Evolutionary conservation across 805 yeast species (phyloP), one percentile per base, ranked within the genome.

Genomic region (Yarrowia yakushimensis): DNA sequence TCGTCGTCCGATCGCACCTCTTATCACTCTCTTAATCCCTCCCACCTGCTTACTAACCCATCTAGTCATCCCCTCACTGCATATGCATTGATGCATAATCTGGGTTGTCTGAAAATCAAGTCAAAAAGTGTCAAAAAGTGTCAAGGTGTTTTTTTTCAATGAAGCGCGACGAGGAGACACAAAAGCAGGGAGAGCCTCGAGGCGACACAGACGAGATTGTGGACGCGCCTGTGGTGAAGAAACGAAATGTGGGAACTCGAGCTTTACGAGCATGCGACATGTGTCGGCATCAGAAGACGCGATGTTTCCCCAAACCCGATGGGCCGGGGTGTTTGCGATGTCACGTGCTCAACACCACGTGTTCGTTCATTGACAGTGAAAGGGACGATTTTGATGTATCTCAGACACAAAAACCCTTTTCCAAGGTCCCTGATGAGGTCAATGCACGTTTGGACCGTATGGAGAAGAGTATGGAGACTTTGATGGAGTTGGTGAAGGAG

Each of bases 311-410:
- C 6, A 62, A 64, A n/a, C 76, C 81, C 0, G 77, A 73, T 25
- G 75, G 78, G 17, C 71, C 74, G 9, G 76, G 82, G 2, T 86
- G 91, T 73, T 72, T 85, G 20, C 73, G 90, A 22, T 86, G 91
- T 68, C 72, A 77, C 1, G 82, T 85, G 5, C 72, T 85, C 37
- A 80, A 78, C 6, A 72, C 77, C 30, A 73, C 70, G 22, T 86
- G 91, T 67, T 81, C 85, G 8, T 81, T 85, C 66, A 81, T 63
- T n/a, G 69, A 67, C 37, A 61, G 10, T 60, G 66, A 41, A 45
- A 65, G 25, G 63, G 65, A 25, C 46, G 64, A 37, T 62, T 64
- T 31, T 39, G 31, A 25, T 17, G 60, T 17, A 30, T 11, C 31
- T 27, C 22, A 27, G 55, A 18, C 25, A 46, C 64, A 64, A 9